Percentiles rank a stretch among this genome's conserved stretches.
Evolutionary conservation across 352 stramenopile genomes (phyloP).

Genomic region (Phytophthora cryptogea): DNA sequence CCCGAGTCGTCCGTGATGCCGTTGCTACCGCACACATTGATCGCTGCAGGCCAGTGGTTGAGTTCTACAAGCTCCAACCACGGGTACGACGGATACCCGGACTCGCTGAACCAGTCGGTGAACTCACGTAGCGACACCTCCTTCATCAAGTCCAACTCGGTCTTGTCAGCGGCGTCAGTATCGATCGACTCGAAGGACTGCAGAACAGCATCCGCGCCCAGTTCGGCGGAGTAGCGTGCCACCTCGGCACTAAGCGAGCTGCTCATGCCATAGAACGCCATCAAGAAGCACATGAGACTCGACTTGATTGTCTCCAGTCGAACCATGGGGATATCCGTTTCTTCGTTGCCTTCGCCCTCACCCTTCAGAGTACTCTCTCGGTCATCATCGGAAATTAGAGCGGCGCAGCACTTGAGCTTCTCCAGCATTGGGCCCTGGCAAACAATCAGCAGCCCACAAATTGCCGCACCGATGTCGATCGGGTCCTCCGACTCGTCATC

Average conservation of each 20-base stretch:
- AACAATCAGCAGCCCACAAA: conserved; percentile 71
- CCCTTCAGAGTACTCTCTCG: conserved; percentile 20
- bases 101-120: conserved; percentile 75
- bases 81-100: conserved; percentile 63
- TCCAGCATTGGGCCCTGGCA: conserved; percentile 67
- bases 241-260: conserved; percentile 75
- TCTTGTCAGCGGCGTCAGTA: conserved; percentile 31
- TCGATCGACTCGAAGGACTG: conserved; percentile 51
- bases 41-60: conserved; percentile 74
- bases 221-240: conserved; percentile 68
- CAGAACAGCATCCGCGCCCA: conserved; percentile 72
- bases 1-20: conserved; percentile 37
- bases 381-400: conserved; percentile 44
- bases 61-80: conserved; percentile 85
- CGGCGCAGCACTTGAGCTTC: conserved; percentile 55
- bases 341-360: conserved; percentile 27
- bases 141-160: conserved; percentile 42
- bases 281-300: conserved; percentile 76
- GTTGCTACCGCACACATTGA: conserved; percentile 67
- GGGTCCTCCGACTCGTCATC: conserved; percentile 55
- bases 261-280: conserved; percentile 86
- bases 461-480: conserved; percentile 53
- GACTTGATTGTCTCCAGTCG: conserved; percentile 65
- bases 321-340: conserved; percentile 29
- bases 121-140: conserved; percentile 69